phyloP scores from a whole-genome alignment of 2,329 filamentous ascomycete species.

The Fusarium setosum region DNA sequence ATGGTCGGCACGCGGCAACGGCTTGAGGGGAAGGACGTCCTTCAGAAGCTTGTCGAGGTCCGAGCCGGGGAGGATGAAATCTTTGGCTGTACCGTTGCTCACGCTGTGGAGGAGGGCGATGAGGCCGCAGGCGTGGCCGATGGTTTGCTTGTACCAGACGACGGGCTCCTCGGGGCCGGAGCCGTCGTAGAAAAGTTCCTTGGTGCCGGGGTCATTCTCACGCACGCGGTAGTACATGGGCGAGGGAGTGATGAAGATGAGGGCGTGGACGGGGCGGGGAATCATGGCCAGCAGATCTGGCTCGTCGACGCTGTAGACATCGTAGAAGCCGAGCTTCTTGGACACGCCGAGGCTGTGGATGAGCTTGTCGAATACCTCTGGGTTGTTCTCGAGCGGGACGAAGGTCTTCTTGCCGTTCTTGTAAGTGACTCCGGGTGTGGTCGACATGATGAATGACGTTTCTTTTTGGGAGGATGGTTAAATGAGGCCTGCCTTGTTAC shows the following conservation, averaged over 20 bases:
- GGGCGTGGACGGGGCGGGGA: slow-evolving; percentile 79
- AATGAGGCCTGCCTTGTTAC: slow-evolving; percentile 14
- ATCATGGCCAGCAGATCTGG: slow-evolving; percentile 76
- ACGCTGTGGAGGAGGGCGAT: slow-evolving; percentile 81
- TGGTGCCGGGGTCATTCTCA: slow-evolving; percentile 33
- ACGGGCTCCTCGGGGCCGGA: slow-evolving; percentile 68
- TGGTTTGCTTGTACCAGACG: slow-evolving; percentile 88
- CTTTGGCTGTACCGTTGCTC: slow-evolving; percentile 73
- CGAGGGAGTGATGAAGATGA: slow-evolving; percentile 82
- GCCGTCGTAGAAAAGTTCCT: slow-evolving; percentile 47
- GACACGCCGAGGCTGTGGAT: slow-evolving; percentile 79
- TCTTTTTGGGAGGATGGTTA: not conserved
- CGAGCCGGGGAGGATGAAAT: slow-evolving; percentile 64
- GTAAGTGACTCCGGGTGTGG: slow-evolving; percentile 26
- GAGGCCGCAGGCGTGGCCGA: slow-evolving; percentile 83
- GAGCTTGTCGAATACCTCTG: slow-evolving; percentile 80
- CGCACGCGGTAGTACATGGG: slow-evolving; percentile 59
- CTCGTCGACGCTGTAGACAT: slow-evolving; percentile 85
- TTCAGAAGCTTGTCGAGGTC: slow-evolving; percentile 69
- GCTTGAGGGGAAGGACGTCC: slow-evolving; percentile 70
- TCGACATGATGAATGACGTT: slow-evolving; percentile 20
- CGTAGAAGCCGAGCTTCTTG: slow-evolving; percentile 76
- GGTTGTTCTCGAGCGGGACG: slow-evolving; percentile 69
- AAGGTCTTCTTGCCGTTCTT: slow-evolving; percentile 47
- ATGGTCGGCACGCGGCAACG: slow-evolving; percentile 71